Base-by-base conservation (phyloP, 805 yeast species). In the Torulaspora delbrueckii region DNA sequence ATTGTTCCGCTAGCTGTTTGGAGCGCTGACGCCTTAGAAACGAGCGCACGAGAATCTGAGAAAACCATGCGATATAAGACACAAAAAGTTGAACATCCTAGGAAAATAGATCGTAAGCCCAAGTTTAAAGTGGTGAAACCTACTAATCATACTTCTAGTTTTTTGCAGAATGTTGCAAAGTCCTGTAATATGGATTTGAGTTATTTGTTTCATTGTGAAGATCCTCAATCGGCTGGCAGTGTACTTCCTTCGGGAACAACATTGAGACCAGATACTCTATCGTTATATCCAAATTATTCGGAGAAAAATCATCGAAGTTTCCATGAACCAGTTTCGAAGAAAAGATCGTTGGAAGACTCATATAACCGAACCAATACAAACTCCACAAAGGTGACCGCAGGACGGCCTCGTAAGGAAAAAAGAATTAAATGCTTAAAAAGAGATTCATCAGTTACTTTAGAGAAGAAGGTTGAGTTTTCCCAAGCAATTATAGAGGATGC, bases 341-440 rank as follows among this genome's bases (percentile, higher is more conserved):
- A 24, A 7, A 26, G 27, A 12, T 13, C 31, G 3, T 23, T 23
- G 3, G 27, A 30, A 8, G 19, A 24, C 5, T 30, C 26, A 8
- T 25, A 8, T 2, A 28, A 34, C n/a, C 28, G 31, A 9, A 16
- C 12, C n/a, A 30, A 13, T 8, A 24, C 23, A 10, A 31, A 6
- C 9, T 8, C 37, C 5, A 14, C 35, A 6, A 40, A 40, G 5
- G 24, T 43, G 1, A 34, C 41, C 10, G 19, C 48, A 12, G 48
- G 48, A 8, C 42, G 48, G 23, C 43, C 43, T 22, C 47, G 47
- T 7, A 49, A 47, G 31, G 48, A 45, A 19, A 49, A 42, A 30
- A 37, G 53, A 40, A 41, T 39, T 14, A 49, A 43, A 34, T 49
- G 49, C 14, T 9, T 49, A 34, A 49, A 49, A 35, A 45, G 47